Base-by-base conservation (phyloP, 2,329 filamentous ascomycete genomes). In the Monosporascus cannonballus region DNA sequence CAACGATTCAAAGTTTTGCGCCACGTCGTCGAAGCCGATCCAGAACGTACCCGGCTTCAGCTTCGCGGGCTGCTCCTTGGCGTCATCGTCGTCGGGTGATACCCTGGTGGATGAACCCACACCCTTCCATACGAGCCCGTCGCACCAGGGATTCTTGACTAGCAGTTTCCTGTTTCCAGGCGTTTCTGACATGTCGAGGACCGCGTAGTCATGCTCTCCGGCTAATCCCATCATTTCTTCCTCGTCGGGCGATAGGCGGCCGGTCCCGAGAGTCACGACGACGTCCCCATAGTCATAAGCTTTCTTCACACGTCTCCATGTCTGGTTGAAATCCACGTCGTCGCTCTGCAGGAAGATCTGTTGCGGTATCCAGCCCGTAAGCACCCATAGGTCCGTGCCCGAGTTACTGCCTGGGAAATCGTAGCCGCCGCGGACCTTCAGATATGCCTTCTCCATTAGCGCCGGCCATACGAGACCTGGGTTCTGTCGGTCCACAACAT, bases 331-430 rank as follows among this genome's bases (percentile, higher is more conserved):
- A 44, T 92, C 85, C 3, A 92, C 77, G 54, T 96, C 90, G 57
- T 94, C 88, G 59, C 88, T 85, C 64, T 96, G 91, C 1, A 97
- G 75, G 62, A 96, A 96, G 1, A 97, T 75, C 68, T 99, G 94
- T 70, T 99, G 92, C 0, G 94, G 94, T 48, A 99, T 91, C 94
- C 94, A 99, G 30, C 94, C 93, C 0, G 89, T 96, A 51, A 99
- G 72, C 1, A 95, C 87, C 83, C 90, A 96, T 4, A 99, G 73
- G 69, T 99, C 94, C 2, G 93, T 97, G 11, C 90, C 92, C 1
- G 93, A 97, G 68, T 97, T 97, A 64, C 94, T 97, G 7, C 94
- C 94, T 0, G 94, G 93, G 59, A 99, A 99, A 65, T 99, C 92
- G 67, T 99, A 99, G 36, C 94, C 94, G 27, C 94, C 94, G 52